Percentiles rank a stretch among this genome's conserved stretches.
Conservation (phyloP, 2,329 filamentous ascomycete genomes). For the Botrytis cinerea region DNA sequence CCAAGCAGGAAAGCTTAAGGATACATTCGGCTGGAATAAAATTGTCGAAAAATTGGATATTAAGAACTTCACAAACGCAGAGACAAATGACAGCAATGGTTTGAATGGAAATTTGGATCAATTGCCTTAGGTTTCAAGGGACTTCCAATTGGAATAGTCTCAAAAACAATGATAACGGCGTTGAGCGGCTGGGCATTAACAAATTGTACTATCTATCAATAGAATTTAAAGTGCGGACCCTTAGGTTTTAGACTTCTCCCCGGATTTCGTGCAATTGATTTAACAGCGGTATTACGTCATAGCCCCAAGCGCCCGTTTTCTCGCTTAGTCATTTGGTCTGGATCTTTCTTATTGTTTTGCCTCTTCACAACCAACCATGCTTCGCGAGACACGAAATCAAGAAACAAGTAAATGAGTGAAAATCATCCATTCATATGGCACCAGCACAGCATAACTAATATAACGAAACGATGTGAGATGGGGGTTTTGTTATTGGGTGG, state of each 20-base stretch:
- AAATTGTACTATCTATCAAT: conserved; percentile 7
- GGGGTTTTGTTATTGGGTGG: neutral
- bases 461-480: neutral
- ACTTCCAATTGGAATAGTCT: neutral
- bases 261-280: neutral
- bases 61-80: conserved; percentile 34
- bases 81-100: conserved; percentile 34
- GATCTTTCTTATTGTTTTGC: neutral
- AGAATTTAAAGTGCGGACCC: neutral
- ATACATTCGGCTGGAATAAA: conserved; percentile 49
- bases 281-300: neutral
- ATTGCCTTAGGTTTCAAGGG: conserved; percentile 21
- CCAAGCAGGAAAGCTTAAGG: conserved; percentile 77
- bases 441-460: neutral
- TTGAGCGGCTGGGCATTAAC: neutral
- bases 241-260: neutral
- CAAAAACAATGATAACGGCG: neutral
- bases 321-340: conserved; percentile 2
- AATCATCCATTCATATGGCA: neutral
- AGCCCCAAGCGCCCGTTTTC: neutral
- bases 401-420: neutral
- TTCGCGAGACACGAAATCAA: conserved; percentile 2
- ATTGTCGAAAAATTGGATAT: conserved; percentile 38
- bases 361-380: neutral
- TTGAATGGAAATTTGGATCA: conserved; percentile 26